phyloP scores from a whole-genome alignment of 2,329 filamentous ascomycete genomes.

The Aspergillus phoenicis region DNA sequence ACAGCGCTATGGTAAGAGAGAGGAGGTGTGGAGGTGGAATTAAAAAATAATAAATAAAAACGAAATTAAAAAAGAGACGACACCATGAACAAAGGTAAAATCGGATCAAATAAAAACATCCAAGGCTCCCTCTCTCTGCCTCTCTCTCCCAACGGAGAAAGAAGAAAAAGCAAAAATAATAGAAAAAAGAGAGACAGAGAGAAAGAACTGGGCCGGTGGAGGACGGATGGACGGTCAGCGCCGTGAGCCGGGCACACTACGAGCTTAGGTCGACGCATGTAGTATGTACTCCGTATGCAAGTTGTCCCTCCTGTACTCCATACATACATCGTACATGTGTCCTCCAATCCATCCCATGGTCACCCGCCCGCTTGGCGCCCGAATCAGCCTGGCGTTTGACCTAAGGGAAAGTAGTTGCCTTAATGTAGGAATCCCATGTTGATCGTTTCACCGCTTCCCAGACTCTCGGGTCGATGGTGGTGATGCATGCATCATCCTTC shows the following conservation, averaged over 20 bases:
- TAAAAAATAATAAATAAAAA: neutral
- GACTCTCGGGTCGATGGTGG: slow-evolving; percentile 30
- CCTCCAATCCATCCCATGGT: slow-evolving; percentile 3
- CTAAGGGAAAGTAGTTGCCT: neutral
- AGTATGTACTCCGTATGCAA: slow-evolving; percentile 5
- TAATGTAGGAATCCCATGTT: slow-evolving; percentile 8
- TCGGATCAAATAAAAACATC: neutral
- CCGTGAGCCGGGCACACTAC: slow-evolving; percentile 1
- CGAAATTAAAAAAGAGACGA: no score
- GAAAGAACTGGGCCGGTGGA: no score
- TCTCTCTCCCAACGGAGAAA: no score
- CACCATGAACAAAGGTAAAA: neutral
- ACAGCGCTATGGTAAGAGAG: neutral
- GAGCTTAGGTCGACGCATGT: neutral
- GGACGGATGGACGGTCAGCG: neutral
- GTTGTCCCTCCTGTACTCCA: neutral
- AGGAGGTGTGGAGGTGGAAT: neutral
- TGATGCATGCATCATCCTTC: slow-evolving; percentile 40
- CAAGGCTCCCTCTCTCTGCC: neutral
- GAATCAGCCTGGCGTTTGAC: neutral
- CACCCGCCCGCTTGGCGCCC: slow-evolving; percentile 10
- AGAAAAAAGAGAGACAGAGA: no score
- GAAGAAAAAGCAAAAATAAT: neutral
- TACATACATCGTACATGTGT: neutral
- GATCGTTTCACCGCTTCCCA: slow-evolving; percentile 25